Percentiles rank a stretch among this genome's conserved stretches.
phyloP scores from a whole-genome alignment of 2,329 filamentous ascomycete species.

The Venturia pyrina region DNA sequence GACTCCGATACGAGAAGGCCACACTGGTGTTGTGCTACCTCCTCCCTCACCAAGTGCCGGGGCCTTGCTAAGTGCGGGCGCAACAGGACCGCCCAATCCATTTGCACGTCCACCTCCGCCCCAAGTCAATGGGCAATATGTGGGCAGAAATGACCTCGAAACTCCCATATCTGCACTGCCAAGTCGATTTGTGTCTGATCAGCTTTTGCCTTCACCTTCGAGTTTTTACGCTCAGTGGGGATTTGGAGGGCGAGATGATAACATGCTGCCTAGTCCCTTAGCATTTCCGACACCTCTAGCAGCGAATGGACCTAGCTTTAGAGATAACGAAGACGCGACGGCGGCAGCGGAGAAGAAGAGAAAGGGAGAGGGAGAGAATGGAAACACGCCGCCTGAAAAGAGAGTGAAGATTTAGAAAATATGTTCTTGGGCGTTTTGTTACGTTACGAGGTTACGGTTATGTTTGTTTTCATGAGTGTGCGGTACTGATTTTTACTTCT shows the following conservation, averaged over 20 bases:
- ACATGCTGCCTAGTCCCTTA: conserved; percentile 82
- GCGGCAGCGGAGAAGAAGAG: conserved; percentile 29
- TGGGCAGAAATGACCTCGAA: conserved; percentile 37
- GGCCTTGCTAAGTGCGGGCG: conserved; percentile 78
- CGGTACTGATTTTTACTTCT: not conserved
- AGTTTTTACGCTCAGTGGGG: conserved; percentile 92
- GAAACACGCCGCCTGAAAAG: conserved; percentile 18
- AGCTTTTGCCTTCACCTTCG: conserved; percentile 80
- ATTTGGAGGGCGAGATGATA: conserved; percentile 51
- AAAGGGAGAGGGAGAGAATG: conserved; percentile 27
- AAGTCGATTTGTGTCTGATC: conserved; percentile 79
- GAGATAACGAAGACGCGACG: conserved; percentile 30
- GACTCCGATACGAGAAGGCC: conserved; percentile 12
- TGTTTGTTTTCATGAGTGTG: not conserved
- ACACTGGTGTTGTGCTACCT: conserved; percentile 63
- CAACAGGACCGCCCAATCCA: conserved; percentile 85
- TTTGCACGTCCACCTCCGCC: conserved; percentile 83
- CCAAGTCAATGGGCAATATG: conserved; percentile 35
- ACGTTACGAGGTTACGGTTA: not conserved
- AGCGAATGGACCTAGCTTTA: conserved; percentile 33
- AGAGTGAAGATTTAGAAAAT: conserved; percentile 23
- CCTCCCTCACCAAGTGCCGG: conserved; percentile 87
- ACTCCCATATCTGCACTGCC: conserved; percentile 92
- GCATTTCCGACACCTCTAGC: conserved; percentile 76
- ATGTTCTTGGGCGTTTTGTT: not conserved